phyloP scores from a whole-genome alignment of 345 rosid species.

The Balakata baccata region DNA sequence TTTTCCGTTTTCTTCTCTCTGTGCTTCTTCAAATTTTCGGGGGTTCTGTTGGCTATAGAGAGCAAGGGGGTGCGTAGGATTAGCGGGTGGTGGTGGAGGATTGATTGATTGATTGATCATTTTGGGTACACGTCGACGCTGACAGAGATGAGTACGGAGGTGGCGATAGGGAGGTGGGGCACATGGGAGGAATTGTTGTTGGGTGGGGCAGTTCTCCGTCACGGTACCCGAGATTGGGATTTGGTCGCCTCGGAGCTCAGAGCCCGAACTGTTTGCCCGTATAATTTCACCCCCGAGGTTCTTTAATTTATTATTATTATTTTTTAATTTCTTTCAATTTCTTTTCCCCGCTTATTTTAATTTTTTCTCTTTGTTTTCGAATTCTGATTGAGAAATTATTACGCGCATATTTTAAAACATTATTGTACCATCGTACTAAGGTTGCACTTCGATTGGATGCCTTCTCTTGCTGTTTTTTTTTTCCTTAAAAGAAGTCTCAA shows the following conservation, averaged over 20 bases:
- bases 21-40: neutral
- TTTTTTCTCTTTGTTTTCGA: too few relatives aligned
- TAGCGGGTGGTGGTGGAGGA: neutral
- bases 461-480: neutral
- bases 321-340: neutral
- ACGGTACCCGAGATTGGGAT: constrained; percentile 75
- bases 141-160: constrained; percentile 33
- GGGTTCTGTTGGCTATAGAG: constrained; percentile 6
- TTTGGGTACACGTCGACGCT: constrained; percentile 12
- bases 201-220: constrained; percentile 88
- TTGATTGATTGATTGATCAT: neutral
- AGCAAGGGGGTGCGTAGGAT: constrained; percentile 22
- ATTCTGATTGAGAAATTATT: too few relatives aligned
- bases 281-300: constrained; percentile 70
- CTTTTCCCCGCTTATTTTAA: neutral
- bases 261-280: constrained; percentile 54
- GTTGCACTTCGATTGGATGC: neutral
- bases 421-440: neutral
- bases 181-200: constrained; percentile 91
- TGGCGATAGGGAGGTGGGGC: constrained; percentile 50
- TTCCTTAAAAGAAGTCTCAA: neutral
- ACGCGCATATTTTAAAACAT: too few relatives aligned
- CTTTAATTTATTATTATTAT: neutral
- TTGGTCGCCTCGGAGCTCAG: constrained; percentile 72
- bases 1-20: constrained; percentile 3